Conservation (phyloP, 495 filamentous ascomycete genomes). For the Xylaria flabelliformis region DNA sequence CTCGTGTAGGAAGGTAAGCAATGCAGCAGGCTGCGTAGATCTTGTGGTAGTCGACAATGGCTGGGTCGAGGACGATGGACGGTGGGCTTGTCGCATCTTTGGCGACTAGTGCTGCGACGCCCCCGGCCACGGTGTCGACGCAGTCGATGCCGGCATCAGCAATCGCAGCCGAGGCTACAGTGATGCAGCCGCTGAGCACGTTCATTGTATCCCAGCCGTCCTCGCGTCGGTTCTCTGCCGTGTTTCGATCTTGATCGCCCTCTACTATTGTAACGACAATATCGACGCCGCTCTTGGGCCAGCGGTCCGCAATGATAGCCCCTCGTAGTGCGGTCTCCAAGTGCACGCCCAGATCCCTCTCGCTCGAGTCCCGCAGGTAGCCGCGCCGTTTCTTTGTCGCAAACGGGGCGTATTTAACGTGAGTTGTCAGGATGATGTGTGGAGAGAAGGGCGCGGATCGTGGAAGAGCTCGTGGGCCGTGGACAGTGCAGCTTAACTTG, state of each 20-base stretch:
- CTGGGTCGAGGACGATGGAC: slow-evolving; percentile 78
- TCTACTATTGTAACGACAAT: slow-evolving; percentile 91
- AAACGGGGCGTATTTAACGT: slow-evolving; percentile 96
- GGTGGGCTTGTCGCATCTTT: slow-evolving; percentile 44
- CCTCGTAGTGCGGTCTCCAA: slow-evolving; percentile 89
- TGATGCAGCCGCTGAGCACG: slow-evolving; percentile 90
- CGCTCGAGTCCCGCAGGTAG: slow-evolving; percentile 83
- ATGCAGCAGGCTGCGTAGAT: slow-evolving; percentile 84
- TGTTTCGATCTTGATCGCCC: slow-evolving; percentile 68
- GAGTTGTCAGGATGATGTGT: slow-evolving; percentile 85
- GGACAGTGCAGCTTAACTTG: slow-evolving; percentile 90
- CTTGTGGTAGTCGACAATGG: slow-evolving; percentile 77
- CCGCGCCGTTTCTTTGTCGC: slow-evolving; percentile 80
- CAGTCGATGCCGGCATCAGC: slow-evolving; percentile 96
- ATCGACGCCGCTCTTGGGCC: slow-evolving; percentile 96
- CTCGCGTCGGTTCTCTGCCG: slow-evolving; percentile 59
- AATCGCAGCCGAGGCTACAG: slow-evolving; percentile 92
- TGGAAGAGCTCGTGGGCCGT: slow-evolving; percentile 90
- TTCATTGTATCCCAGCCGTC: slow-evolving; percentile 78
- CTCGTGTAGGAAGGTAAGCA: slow-evolving; percentile 84
- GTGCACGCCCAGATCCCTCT: slow-evolving; percentile 89
- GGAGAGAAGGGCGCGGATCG: slow-evolving; percentile 88
- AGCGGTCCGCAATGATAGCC: slow-evolving; percentile 87
- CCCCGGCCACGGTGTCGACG: slow-evolving; percentile 87
- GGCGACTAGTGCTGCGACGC: slow-evolving; percentile 80